Conservation (phyloP, 2,329 filamentous ascomycete genomes). For the Fusarium drepaniforme region DNA sequence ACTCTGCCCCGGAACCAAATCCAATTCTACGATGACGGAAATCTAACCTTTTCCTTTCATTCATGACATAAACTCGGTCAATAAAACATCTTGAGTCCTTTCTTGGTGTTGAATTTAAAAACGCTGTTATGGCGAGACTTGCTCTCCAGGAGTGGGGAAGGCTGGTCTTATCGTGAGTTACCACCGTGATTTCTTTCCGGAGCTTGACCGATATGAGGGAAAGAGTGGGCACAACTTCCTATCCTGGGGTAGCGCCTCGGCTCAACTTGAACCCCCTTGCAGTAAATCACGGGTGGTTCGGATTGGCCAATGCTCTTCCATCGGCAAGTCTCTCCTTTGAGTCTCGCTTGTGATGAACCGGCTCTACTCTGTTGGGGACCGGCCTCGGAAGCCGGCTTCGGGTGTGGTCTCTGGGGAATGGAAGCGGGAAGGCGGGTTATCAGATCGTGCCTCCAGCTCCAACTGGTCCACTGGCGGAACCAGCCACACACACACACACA, state of each 20-base stretch:
- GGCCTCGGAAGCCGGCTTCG: background rate
- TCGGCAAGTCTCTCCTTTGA: background rate
- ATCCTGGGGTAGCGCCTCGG: background rate
- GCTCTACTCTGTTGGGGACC: background rate
- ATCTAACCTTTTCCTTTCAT: background rate
- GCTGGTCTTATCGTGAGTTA: background rate
- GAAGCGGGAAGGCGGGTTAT: background rate
- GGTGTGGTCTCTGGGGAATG: background rate
- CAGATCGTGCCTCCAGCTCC: background rate
- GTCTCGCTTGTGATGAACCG: background rate
- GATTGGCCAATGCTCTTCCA: background rate
- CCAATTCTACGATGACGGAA: background rate
- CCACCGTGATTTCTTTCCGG: background rate
- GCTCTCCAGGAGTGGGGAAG: background rate
- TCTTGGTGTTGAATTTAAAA: background rate
- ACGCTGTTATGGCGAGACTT: constrained; percentile 1
- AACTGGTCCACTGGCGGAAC: background rate
- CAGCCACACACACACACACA: background rate
- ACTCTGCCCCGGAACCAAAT: background rate
- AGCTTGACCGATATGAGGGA: background rate
- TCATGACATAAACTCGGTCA: background rate
- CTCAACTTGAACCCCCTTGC: background rate
- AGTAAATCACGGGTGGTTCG: background rate
- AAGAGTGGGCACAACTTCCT: background rate
- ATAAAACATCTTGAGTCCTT: background rate